A percentile compares a stretch with the other conserved stretches of the same genome.
Conservation (phyloP, 2,329 filamentous ascomycete species). For the Verticillium zaregamsianum region DNA sequence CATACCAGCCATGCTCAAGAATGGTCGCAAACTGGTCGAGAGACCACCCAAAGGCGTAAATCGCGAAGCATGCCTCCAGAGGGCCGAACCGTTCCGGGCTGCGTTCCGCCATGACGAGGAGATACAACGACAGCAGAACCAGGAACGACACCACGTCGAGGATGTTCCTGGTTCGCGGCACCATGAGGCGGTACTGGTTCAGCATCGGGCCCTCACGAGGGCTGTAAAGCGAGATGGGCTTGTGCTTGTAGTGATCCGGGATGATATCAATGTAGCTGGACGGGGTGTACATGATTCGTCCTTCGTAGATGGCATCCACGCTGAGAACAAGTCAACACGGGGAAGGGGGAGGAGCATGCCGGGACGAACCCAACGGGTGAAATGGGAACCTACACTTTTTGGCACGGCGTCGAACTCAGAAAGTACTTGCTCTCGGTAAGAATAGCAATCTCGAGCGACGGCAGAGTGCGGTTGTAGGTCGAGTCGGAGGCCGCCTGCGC, state of each 20-base stretch:
- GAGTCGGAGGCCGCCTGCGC: constrained; percentile 45
- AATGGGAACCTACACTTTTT: constrained; percentile 55
- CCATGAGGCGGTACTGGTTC: constrained; percentile 81
- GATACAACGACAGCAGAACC: constrained; percentile 63
- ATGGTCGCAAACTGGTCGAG: constrained; percentile 75
- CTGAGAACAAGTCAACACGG: background rate
- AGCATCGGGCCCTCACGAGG: constrained; percentile 70
- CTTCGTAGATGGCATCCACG: constrained; percentile 78
- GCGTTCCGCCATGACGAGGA: constrained; percentile 67
- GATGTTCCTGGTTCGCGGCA: constrained; percentile 72
- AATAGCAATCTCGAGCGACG: constrained; percentile 78
- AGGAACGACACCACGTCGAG: constrained; percentile 73
- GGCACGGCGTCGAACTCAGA: constrained; percentile 71
- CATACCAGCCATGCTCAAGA: constrained; percentile 64
- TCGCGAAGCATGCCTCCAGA: constrained; percentile 62
- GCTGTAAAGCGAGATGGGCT: constrained; percentile 77
- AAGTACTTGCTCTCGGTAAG: constrained; percentile 78
- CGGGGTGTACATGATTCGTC: constrained; percentile 77
- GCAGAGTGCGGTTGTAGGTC: constrained; percentile 57
- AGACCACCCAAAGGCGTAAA: constrained; percentile 76
- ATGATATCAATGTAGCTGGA: constrained; percentile 79
- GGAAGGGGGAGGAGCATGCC: background rate
- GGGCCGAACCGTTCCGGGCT: constrained; percentile 51
- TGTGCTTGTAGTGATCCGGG: constrained; percentile 80
- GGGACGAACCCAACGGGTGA: background rate